phyloP scores from a whole-genome alignment of 805 yeast species.

The Candida ficus region DNA sequence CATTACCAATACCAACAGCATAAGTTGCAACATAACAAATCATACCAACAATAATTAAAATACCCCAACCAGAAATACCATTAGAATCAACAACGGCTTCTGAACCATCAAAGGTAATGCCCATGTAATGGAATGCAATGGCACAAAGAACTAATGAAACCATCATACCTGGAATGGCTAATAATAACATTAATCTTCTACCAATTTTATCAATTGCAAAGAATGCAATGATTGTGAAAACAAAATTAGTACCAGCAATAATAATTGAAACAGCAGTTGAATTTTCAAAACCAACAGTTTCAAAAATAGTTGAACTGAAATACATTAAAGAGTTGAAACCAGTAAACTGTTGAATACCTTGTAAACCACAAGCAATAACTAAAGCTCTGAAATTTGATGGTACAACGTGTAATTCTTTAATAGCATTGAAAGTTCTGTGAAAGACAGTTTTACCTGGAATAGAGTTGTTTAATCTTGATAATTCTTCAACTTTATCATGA shows the following conservation, averaged over 20 bases:
- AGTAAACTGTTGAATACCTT: constrained; percentile 94
- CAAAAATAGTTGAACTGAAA: constrained; percentile 87
- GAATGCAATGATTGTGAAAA: constrained; percentile 82
- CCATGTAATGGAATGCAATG: constrained; percentile 84
- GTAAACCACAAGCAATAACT: constrained; percentile 85
- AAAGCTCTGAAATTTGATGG: constrained; percentile 87
- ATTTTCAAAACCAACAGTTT: constrained; percentile 82
- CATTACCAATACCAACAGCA: constrained; percentile 94
- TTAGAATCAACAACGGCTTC: constrained; percentile 33
- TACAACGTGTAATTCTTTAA: constrained; percentile 56
- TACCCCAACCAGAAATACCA: constrained; percentile 75
- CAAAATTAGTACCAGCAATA: constrained; percentile 90
- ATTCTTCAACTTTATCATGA: constrained; percentile 62
- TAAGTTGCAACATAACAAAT: constrained; percentile 83
- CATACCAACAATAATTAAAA: constrained; percentile 80
- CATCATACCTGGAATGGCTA: constrained; percentile 85
- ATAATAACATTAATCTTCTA: constrained; percentile 72
- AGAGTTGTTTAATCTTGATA: constrained; percentile 41
- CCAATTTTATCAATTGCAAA: constrained; percentile 84
- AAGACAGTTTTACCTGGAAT: constrained; percentile 44
- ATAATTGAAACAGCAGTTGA: constrained; percentile 94
- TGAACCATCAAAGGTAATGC: constrained; percentile 48
- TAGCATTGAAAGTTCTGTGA: constrained; percentile 51
- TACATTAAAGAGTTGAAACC: constrained; percentile 97
- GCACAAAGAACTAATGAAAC: constrained; percentile 74